Evolutionary conservation across 2,329 filamentous ascomycete genomes (phyloP), one percentile per base, ranked within the genome.

Genomic region (Ophiocordyceps sinensis): DNA sequence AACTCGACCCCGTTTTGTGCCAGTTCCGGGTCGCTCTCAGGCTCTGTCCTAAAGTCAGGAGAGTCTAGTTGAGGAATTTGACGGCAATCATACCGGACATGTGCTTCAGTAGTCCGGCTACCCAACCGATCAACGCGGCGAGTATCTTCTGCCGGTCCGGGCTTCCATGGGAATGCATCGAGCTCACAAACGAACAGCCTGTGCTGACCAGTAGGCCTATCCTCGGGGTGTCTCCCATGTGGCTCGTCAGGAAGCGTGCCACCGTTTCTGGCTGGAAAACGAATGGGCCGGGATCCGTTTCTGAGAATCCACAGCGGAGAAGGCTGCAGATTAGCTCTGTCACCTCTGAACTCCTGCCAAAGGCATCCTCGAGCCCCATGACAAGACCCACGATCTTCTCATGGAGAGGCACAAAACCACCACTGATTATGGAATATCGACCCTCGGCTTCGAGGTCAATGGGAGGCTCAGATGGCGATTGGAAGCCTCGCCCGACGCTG

Each of bases 1-100:
- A 89, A 79, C 41, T 87, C 81, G 38, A 89, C 80, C 39, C 78
- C 78, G 43, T 79, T 77, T 47, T 88, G 79, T 1, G 83, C 68
- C 11, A 89, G 66, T 47, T 87, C 83, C 0, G 83, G 68, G 45
- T 87, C 83, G 0, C 77, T 73, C 44, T 89, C 84, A 37, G 72
- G 70, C 10, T 73, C 71, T 38, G 75, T 31, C 17, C 3, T 14
- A 11, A n/a, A 10, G 12, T 21, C 15, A 34, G 31, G 14, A 5
- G 11, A 30, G 10, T 5, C 7, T 12, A 13, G 31, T 66, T 40
- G 12, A 19, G 13, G 35, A 38, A 19, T 4, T 10, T 13, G 26
- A 34, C 4, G 35, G 19, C 19, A 39, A 21, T 28, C 30, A 28
- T 62, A 76, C 75, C 68, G 39, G 73, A 66, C n/a, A 87, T 65